Evolutionary conservation across 2,329 filamentous ascomycete species (phyloP).

Genomic region (Falciphora oryzae): DNA sequence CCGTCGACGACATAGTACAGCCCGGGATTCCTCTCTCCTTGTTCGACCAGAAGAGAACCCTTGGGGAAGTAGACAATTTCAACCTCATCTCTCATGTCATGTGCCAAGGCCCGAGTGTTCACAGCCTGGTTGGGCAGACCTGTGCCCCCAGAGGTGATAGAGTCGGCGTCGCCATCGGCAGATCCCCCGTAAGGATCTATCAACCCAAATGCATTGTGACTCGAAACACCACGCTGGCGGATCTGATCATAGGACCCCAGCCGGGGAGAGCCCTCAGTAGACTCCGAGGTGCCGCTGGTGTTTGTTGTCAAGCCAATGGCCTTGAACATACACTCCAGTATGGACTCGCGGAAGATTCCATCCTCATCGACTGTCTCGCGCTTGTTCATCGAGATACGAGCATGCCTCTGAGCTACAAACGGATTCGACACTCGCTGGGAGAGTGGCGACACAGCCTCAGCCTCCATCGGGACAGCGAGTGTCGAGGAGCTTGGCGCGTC

Average conservation of each 20-base stretch:
- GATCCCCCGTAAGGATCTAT: constrained; percentile 79
- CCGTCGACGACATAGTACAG: constrained; percentile 97
- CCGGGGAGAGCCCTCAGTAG: constrained; percentile 78
- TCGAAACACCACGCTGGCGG: constrained; percentile 73
- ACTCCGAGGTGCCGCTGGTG: constrained; percentile 62
- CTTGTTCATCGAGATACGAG: constrained; percentile 52
- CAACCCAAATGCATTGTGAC: constrained; percentile 80
- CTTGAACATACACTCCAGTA: constrained; percentile 93
- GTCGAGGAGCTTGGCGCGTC: constrained; percentile 18
- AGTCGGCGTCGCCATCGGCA: constrained; percentile 80
- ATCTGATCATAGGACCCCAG: constrained; percentile 79
- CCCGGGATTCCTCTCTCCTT: constrained; percentile 93
- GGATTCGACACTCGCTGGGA: constrained; percentile 49
- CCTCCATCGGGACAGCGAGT: constrained; percentile 25
- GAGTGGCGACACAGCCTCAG: constrained; percentile 38
- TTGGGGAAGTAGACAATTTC: constrained; percentile 98
- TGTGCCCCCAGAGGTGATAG: constrained; percentile 62
- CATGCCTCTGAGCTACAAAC: constrained; percentile 46
- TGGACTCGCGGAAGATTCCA: constrained; percentile 78
- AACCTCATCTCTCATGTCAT: constrained; percentile 84
- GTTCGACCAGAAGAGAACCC: constrained; percentile 88
- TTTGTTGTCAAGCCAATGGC: constrained; percentile 75
- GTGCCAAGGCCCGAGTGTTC: constrained; percentile 55
- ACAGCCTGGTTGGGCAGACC: constrained; percentile 24
- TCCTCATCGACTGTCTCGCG: constrained; percentile 86